Conservation (phyloP, 2,329 filamentous ascomycete genomes). For the Lasiodiplodia citricola region DNA sequence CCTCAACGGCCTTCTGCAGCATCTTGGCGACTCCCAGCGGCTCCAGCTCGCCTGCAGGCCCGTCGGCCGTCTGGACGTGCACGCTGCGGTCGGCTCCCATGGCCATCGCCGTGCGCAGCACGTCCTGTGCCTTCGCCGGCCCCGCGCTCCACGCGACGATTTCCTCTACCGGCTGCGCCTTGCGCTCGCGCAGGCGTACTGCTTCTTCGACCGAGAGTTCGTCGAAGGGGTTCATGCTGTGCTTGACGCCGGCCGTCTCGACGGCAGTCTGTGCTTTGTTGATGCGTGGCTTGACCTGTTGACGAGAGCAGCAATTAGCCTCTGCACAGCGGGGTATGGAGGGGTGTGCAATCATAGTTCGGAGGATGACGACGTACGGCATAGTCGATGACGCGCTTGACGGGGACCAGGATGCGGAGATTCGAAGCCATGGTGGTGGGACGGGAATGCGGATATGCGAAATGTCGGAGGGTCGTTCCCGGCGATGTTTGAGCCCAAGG, state of each 20-base stretch:
- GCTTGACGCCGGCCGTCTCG: constrained; percentile 91
- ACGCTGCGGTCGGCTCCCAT: constrained; percentile 96
- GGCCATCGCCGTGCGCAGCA: constrained; percentile 94
- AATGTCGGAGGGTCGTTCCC: background rate
- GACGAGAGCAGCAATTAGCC: constrained; percentile 21
- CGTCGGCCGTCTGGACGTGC: constrained; percentile 66
- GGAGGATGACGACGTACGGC: constrained; percentile 47
- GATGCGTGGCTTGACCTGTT: constrained; percentile 71
- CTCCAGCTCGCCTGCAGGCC: constrained; percentile 75
- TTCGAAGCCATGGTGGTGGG: constrained; percentile 39
- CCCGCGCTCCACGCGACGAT: constrained; percentile 90
- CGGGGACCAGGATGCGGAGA: constrained; percentile 60
- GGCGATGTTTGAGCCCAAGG: background rate
- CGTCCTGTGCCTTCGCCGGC: constrained; percentile 83
- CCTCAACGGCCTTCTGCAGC: constrained; percentile 76
- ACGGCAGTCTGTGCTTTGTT: constrained; percentile 80
- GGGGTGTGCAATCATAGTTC: background rate
- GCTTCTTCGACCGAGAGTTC: constrained; percentile 97
- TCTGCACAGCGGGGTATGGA: background rate
- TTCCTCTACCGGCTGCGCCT: constrained; percentile 77
- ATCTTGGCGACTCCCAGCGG: constrained; percentile 92
- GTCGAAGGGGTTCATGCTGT: constrained; percentile 99
- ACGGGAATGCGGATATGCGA: background rate
- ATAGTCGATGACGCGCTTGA: constrained; percentile 65
- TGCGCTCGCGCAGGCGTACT: constrained; percentile 87